Percentiles rank a stretch among this genome's conserved stretches.
Evolutionary conservation across 192 early-diverging fungal genomes (phyloP).

Genomic region (Coemansia sp.): DNA sequence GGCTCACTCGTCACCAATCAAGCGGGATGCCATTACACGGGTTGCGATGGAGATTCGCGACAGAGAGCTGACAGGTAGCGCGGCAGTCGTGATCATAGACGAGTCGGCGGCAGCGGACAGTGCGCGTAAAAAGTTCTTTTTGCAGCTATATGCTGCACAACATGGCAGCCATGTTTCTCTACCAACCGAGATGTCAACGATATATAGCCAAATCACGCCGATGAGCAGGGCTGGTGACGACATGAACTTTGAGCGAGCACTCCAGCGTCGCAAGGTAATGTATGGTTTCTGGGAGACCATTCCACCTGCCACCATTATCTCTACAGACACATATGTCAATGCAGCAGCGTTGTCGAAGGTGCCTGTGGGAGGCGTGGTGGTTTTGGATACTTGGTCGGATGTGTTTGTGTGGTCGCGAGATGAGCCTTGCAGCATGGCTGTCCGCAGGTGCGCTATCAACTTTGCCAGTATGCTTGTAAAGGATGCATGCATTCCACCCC

Average conservation of each 20-base stretch:
- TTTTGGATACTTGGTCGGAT: constrained; percentile 50
- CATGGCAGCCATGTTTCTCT: constrained; percentile 8
- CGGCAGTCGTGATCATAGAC: constrained; percentile 34
- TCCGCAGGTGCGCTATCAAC: constrained; percentile 42
- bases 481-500: constrained; percentile 41
- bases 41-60: constrained; percentile 49
- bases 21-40: constrained; percentile 44
- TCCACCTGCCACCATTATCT: constrained; percentile 45
- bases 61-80: constrained; percentile 37
- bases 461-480: constrained; percentile 46
- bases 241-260: constrained; percentile 44
- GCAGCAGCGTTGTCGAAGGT: constrained; percentile 44
- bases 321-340: constrained; percentile 39
- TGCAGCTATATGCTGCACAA: constrained; percentile 32
- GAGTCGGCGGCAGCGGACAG: constrained; percentile 32
- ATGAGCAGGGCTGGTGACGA: constrained; percentile 34
- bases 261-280: constrained; percentile 46
- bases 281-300: constrained; percentile 52
- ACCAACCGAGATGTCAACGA: constrained; percentile 23
- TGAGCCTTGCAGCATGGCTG: constrained; percentile 40
- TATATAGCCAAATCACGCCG: constrained; percentile 36
- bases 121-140: constrained; percentile 42
- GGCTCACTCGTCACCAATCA: constrained; percentile 39
- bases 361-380: constrained; percentile 42
- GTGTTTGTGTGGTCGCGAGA: constrained; percentile 55